Base-by-base conservation (phyloP, 2,329 filamentous ascomycete species). In the Myriosclerotinia scirpicola region DNA sequence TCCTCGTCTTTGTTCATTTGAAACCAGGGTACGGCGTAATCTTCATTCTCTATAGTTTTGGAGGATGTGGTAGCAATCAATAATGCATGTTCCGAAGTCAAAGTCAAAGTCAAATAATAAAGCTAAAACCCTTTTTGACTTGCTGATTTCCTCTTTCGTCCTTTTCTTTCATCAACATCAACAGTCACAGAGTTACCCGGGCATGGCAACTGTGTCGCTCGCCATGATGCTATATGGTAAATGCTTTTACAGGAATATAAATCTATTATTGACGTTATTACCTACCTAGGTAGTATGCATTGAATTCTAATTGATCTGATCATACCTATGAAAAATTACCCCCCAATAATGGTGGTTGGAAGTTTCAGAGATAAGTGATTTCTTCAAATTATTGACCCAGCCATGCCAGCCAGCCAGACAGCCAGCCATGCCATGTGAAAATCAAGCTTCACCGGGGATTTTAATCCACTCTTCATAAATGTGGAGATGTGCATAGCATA, bases 301-400 rank as follows among this genome's bases (percentile, higher is more conserved):
- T 60, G 54, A 40, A 60, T 53, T 59, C 22, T 44, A 60, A 30
- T 60, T 65, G 64, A 65, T 65, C 64, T 60, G 54, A 65, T 60
- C 48, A 55, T 26, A 26, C 26, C 26, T 26, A n/a, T n/a, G n/a
- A n/a, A n/a, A n/a, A n/a, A n/a, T n/a, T n/a, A n/a, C n/a, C n/a
- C n/a, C n/a, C n/a, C n/a, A n/a, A n/a, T n/a, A n/a, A n/a, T 26
- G 26, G 26, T 2, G 26, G 26, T 26, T 26, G 2, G 26, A 64
- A 65, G 54, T 65, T 38, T 65, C 42, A 53, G 26, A 52, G 14
- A 65, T 52, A 42, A 36, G 36, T 40, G 36, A 54, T 15, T 54
- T 5, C 26, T 17, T 15, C 40, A 12, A 4, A 44, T 44, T 44
- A 44, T 15, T 6, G 17, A 12, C 40, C 14, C 12, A 3, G 6